Base-by-base conservation (phyloP, 805 yeast species). In the Yarrowia divulgata region DNA sequence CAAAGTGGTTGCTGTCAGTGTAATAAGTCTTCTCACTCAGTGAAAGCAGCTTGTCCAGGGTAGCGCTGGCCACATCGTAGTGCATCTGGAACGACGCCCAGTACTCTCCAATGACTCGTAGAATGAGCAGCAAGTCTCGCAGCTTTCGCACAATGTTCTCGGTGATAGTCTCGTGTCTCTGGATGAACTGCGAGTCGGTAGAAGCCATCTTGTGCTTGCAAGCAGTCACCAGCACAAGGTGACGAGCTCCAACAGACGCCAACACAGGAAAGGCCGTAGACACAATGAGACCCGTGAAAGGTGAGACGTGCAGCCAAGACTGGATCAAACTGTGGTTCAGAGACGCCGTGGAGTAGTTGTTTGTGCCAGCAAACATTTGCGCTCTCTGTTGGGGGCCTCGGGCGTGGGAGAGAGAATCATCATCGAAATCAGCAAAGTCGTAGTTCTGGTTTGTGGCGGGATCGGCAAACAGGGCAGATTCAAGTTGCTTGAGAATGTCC, bases 41-140 rank as follows among this genome's bases (percentile, higher is more conserved):
- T 1, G 68, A 63, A 39, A 63, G 18, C 19, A 63, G 39, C 48
- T 63, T 63, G 57, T 63, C 68, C 39, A 63, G 10, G 2, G 68
- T 63, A 29, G 68, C 68, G 29, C 57, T 48, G 39, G 68, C 68
- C 6, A 63, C 68, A 39, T 63, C 57, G 34, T 63, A 63, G 45
- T 63, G 68, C 55, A 63, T 49, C 68, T 63, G 68, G 57, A 63
- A 63, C 23, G 68, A 63, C 29, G 68, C 57, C 68, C 68, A 63
- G 57, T 63, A 63, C 48, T 63, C 68, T n/a, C 68, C 68, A 48
- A 48, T 63, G 14, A 63, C 68, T 16, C 68, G 40, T 48, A 63
- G 39, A 40, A 63, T 63, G n/a, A 63, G 68, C 43, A 63, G 48
- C 55, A 63, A 16, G 39, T 63, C 68, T 2, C 68, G 45, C 23